Evolutionary conservation across 2,329 filamentous ascomycete species (phyloP).

Genomic region (Alternaria triticina): DNA sequence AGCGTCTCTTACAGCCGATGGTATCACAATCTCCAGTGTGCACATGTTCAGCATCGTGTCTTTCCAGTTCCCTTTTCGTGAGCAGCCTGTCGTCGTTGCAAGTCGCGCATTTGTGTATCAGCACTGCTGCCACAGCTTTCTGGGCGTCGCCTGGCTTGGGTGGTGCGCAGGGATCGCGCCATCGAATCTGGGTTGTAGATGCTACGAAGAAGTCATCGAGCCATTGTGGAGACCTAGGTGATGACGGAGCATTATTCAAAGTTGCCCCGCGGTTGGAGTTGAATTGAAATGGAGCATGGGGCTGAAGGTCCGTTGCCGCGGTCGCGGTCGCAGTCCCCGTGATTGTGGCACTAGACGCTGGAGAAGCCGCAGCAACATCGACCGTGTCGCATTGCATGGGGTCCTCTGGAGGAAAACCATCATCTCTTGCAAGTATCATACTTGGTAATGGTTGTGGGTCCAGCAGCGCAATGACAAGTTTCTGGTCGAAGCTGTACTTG

Average conservation of each 20-base stretch:
- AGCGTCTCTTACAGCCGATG: constrained; percentile 28
- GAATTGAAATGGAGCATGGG: constrained; percentile 21
- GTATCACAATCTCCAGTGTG: constrained; percentile 27
- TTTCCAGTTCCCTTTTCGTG: constrained; percentile 31
- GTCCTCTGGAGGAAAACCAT: not conserved
- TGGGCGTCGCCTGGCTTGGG: constrained; percentile 15
- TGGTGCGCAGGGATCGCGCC: constrained; percentile 20
- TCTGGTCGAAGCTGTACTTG: constrained; percentile 34
- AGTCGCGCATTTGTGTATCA: constrained; percentile 26
- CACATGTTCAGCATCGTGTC: constrained; percentile 33
- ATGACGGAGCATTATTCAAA: not conserved
- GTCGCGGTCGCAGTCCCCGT: not conserved
- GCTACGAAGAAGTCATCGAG: constrained; percentile 26
- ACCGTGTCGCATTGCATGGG: not conserved
- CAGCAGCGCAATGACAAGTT: constrained; percentile 34
- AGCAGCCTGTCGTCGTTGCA: constrained; percentile 33
- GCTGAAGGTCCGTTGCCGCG: not conserved
- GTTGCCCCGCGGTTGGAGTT: constrained; percentile 13
- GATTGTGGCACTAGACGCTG: not conserved
- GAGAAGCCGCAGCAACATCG: not conserved
- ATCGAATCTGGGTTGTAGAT: constrained; percentile 36
- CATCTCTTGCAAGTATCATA: not conserved
- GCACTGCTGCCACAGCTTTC: constrained; percentile 16
- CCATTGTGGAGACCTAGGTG: not conserved
- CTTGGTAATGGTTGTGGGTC: constrained; percentile 5